Conservation (phyloP, 2,329 filamentous ascomycete species). For the Fusarium siculi region DNA sequence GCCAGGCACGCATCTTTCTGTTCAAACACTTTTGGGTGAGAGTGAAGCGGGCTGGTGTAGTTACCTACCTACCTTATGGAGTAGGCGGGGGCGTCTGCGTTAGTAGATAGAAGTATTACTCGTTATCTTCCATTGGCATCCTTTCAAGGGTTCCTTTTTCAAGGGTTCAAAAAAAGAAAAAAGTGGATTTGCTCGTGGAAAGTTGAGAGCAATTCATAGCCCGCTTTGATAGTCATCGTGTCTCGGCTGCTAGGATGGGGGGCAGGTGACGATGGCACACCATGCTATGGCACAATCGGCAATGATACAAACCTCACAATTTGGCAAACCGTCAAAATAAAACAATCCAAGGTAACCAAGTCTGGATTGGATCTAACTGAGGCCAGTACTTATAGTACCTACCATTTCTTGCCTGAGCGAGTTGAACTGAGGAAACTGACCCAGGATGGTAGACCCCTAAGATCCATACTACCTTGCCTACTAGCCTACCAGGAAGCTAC, state of each 20-base stretch:
- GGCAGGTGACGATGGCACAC: slow-evolving; percentile 35
- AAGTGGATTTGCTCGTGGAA: slow-evolving; percentile 25
- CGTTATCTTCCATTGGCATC: background rate
- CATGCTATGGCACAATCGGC: slow-evolving; percentile 17
- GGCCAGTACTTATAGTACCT: background rate
- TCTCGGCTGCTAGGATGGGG: slow-evolving; percentile 15
- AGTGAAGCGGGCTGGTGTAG: slow-evolving; percentile 8
- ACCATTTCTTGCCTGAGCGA: background rate
- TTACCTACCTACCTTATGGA: background rate
- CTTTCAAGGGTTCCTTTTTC: background rate
- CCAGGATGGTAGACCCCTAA: background rate
- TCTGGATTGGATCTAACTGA: background rate
- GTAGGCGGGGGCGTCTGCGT: slow-evolving; percentile 19
- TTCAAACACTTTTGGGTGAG: slow-evolving; percentile 1
- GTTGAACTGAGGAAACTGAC: background rate
- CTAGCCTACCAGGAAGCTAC: background rate
- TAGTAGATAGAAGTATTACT: background rate
- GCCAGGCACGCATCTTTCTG: slow-evolving; percentile 39
- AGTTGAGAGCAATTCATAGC: background rate
- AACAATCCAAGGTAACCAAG: background rate
- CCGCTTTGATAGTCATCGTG: slow-evolving; percentile 11
- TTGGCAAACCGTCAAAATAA: background rate
- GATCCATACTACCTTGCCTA: background rate
- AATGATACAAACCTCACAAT: background rate
- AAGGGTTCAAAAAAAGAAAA: slow-evolving; percentile 23